phyloP scores from a whole-genome alignment of 371 early-diverging fungal genomes.

The Mucor piriformis region DNA sequence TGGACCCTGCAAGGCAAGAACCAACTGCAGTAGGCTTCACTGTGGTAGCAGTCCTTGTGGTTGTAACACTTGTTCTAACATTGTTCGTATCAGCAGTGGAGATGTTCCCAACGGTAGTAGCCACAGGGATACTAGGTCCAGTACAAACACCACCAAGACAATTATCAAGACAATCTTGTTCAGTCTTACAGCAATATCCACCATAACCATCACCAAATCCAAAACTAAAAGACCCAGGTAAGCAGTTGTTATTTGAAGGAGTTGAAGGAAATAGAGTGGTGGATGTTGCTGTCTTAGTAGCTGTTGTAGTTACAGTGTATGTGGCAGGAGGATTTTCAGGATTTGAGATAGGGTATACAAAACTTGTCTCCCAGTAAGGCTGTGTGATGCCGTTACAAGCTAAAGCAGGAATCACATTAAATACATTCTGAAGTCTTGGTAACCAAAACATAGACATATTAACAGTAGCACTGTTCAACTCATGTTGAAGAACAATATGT shows the following conservation, averaged over 20 bases:
- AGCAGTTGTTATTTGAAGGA: background rate
- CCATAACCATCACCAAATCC: constrained; percentile 18
- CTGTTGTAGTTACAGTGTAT: background rate
- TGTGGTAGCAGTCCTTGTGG: background rate
- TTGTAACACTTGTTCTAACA: background rate
- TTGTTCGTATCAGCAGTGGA: background rate
- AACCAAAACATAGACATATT: constrained; percentile 53
- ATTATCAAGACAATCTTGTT: constrained; percentile 11
- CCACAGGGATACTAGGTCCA: constrained; percentile 5
- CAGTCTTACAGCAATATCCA: constrained; percentile 11
- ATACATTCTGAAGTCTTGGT: constrained; percentile 41
- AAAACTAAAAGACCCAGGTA: constrained; percentile 7
- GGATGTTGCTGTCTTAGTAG: background rate
- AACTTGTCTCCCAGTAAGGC: constrained; percentile 51
- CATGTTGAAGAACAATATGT: constrained; percentile 54
- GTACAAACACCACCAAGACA: constrained; percentile 16
- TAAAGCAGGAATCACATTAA: constrained; percentile 48
- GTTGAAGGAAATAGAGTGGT: background rate
- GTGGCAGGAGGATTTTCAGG: background rate
- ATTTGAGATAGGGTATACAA: constrained; percentile 38
- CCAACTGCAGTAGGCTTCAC: background rate
- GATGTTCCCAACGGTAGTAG: background rate
- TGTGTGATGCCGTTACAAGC: constrained; percentile 50
- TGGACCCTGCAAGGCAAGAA: constrained; percentile 17
- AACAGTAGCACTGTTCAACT: constrained; percentile 50